These are phyloP conservation scores for Ceratocystis alfenasii DNA, from an alignment of 2,329 filamentous ascomycete genomes.

Conservation along the genomic window DNA sequence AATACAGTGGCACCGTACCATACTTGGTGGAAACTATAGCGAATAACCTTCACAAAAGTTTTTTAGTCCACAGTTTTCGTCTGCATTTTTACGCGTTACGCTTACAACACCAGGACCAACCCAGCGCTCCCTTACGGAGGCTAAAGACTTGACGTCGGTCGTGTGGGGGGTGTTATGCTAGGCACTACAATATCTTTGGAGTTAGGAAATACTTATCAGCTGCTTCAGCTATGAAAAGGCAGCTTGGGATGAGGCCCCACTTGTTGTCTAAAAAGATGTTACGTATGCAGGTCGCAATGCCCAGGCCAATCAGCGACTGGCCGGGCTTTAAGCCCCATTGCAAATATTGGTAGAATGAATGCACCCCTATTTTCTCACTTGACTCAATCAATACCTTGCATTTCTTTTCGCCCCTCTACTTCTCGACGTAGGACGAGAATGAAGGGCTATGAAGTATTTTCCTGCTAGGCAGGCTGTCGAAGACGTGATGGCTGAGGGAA, in stretches of 20 bases:
- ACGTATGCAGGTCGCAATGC: slow-evolving; percentile 8
- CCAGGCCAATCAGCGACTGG: not conserved
- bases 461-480: not conserved
- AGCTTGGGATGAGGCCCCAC: not conserved
- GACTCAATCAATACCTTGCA: not conserved
- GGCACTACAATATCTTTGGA: too few species aligned
- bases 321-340: not conserved
- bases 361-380: not conserved
- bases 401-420: not conserved
- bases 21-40: too few species aligned
- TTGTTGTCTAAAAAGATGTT: not conserved
- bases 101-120: too few species aligned
- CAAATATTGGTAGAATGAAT: not conserved
- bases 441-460: not conserved
- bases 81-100: too few species aligned
- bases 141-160: too few species aligned
- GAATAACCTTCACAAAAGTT: too few species aligned
- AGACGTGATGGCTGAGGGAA: not conserved
- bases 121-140: too few species aligned
- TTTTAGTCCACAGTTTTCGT: too few species aligned
- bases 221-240: not conserved
- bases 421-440: too few species aligned
- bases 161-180: too few species aligned
- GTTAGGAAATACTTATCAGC: too few species aligned
- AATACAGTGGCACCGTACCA: not conserved